A percentile compares a stretch with the other conserved stretches of the same genome.
Conservation (phyloP, 1,139 yeast genomes). For the Debaryomyces psychrophilus region DNA sequence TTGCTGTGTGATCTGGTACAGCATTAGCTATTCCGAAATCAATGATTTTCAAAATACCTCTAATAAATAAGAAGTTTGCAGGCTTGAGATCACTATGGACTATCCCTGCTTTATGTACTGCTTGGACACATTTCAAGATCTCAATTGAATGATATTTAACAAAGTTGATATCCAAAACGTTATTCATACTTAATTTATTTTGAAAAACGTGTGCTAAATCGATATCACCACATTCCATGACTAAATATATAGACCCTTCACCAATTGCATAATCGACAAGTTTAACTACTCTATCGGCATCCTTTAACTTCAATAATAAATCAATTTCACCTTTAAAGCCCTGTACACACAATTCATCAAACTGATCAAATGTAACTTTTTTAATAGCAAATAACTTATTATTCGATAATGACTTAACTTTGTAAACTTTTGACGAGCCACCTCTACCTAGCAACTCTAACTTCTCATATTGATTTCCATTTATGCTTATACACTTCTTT, state of each 20-base stretch:
- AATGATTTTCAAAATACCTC: conserved; percentile 81
- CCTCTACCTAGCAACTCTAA: conserved; percentile 86
- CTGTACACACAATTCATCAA: conserved; percentile 69
- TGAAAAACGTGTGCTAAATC: conserved; percentile 85
- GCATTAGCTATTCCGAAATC: conserved; percentile 97
- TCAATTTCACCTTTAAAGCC: conserved; percentile 93
- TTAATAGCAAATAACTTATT: conserved; percentile 77
- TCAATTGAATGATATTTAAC: conserved; percentile 82
- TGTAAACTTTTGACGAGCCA: conserved; percentile 91
- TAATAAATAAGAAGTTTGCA: conserved; percentile 87
- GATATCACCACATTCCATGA: conserved; percentile 96
- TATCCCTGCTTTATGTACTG: conserved; percentile 85
- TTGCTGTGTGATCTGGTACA: conserved; percentile 89
- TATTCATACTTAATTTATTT: conserved; percentile 47
- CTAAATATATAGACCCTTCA: conserved; percentile 65
- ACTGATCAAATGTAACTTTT: conserved; percentile 77
- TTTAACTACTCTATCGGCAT: conserved; percentile 75
- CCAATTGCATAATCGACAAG: conserved; percentile 74
- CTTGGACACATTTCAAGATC: conserved; percentile 78
- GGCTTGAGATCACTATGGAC: conserved; percentile 97
- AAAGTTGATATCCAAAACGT: conserved; percentile 71
- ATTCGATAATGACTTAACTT: conserved; percentile 59
- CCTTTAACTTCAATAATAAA: conserved; percentile 60
- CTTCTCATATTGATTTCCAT: conserved; percentile 69
- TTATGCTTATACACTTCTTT: conserved; percentile 42